Base-by-base conservation (phyloP, 2,329 filamentous ascomycete species). In the Fusarium sp. region DNA sequence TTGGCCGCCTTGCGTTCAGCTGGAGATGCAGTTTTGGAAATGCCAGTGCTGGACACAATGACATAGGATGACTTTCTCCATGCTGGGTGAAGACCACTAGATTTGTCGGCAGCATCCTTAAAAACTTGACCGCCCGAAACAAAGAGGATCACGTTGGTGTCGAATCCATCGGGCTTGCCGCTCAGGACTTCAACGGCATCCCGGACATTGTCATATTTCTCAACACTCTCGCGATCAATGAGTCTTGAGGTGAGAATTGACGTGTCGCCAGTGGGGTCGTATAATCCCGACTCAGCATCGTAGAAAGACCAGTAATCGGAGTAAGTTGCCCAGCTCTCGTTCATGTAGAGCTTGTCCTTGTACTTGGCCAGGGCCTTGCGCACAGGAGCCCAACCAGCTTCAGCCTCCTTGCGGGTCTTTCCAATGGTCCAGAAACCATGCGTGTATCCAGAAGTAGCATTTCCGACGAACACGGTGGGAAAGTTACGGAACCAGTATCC, bases 401-500 rank as follows among this genome's bases (percentile, higher is more conserved):
- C 66, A 12, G 67, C 67, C 4, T 70, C 66, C 5, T 37, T 23
- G 1, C 45, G 49, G 2, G 23, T 12, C 9, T 37, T 70, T 0
- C 53, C 66, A 1, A 69, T 67, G 0, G 66, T 45, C 67, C 67
- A 69, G 6, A 70, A 45, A 1, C 67, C 67, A 4, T 69, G 67
- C 0, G 62, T 45, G 7, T 69, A 69, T 0, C 67, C 67, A 5
- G 67, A 69, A 1, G 66, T 70, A 2, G 66, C 67, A 25, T 69
- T 67, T 0, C 62, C 66, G 3, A 69, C 53, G 21, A 69, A 69
- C 2, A 58, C 19, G 0, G 37, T 63, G 0, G 37, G 62, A 3
- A 50, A 67, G 28, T 69, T 70, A 13, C 67, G 57, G 37, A 70
- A 70, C 67, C 67, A 69, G 30, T 54, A 69, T 1, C 67, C 62